Base-by-base conservation (phyloP, 208 protist species). In the Leishmania mexicana region DNA sequence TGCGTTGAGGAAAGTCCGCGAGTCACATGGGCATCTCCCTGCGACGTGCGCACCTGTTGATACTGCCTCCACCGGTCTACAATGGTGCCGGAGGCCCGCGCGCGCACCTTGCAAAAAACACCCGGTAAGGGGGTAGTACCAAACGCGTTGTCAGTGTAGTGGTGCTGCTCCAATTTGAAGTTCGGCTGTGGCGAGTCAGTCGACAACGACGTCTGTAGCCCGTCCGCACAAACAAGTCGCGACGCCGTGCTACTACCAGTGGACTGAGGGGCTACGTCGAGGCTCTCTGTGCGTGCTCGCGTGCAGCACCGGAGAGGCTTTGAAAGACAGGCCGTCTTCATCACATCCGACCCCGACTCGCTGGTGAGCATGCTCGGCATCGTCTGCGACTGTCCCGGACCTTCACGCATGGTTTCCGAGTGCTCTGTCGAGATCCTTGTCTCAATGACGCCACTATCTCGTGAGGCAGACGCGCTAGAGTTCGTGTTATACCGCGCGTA, bases 31-130 rank as follows among this genome's bases (percentile, higher is more conserved):
- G 49, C 38, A 28, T 38, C 72, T 3, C n/a, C 53, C 28, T 83
- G 73, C 49, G 67, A 38, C 1, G 31, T 40, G 28, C 38, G 49
- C 6, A 31, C 49, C 15, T 75, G 73, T 10, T 71, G 51, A 17
- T 83, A 51, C 60, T 83, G 80, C 80, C 54, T 83, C 80, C 80
- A 83, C 17, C 58, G 73, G 21, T 31, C 74, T 5, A 75, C 65
- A n/a, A 83, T 70, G 35, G 35, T 74, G 35, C 70, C 51, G 3
- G 42, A 11, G 62, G 62, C 7, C 21, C 72, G 74, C 40, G 57
- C 21, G 21, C 17, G 45, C 35, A 73, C 0, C 7, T 57, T 64
- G 15, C 49, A 35, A 35, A 21, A 31, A 17, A 3, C n/a, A 10
- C 49, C 3, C 19, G 24, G 28, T 28, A 40, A 60, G 5, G 31